A percentile compares a stretch with the other conserved stretches of the same genome.
Evolutionary conservation across 306 rosid species (phyloP).

Genomic region (Cucumis cinereus): DNA sequence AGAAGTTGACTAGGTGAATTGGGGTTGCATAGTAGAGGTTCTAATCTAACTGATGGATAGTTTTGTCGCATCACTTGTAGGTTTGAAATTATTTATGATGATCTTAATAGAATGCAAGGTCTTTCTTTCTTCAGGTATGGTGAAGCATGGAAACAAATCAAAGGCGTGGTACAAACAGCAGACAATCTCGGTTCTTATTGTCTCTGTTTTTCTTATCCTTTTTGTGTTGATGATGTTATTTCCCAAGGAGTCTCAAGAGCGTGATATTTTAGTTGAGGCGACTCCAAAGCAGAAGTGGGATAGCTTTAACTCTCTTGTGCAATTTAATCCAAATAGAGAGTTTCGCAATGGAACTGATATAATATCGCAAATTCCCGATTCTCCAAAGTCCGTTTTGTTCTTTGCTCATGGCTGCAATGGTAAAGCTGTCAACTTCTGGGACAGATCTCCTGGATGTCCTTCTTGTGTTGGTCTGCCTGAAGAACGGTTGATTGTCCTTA

Average conservation of each 20-base stretch:
- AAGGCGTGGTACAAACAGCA: constrained; percentile 24
- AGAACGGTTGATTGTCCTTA: constrained; percentile 62
- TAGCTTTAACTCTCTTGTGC: constrained; percentile 41
- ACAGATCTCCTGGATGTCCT: constrained; percentile 45
- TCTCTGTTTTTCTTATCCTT: constrained; percentile 23
- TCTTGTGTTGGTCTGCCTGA: constrained; percentile 82
- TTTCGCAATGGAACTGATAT: constrained; percentile 58
- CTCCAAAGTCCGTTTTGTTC: constrained; percentile 76
- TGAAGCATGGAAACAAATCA: constrained; percentile 46
- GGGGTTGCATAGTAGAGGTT: neutral
- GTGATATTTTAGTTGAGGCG: constrained; percentile 15
- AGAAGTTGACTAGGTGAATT: neutral
- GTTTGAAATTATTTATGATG: neutral
- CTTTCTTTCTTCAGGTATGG: constrained; percentile 39
- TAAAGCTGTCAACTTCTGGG: constrained; percentile 77
- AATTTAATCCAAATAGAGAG: constrained; percentile 41
- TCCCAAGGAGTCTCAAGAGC: constrained; percentile 13
- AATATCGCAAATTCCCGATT: constrained; percentile 76
- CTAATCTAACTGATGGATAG: neutral
- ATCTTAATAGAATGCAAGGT: neutral
- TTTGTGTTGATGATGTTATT: constrained; percentile 20
- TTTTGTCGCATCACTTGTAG: neutral
- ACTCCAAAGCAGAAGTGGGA: constrained; percentile 39
- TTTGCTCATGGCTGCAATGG: constrained; percentile 86
- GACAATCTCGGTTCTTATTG: constrained; percentile 18